phyloP scores from a whole-genome alignment of 1,139 yeast species.

The Magnusiomyces sp. region DNA sequence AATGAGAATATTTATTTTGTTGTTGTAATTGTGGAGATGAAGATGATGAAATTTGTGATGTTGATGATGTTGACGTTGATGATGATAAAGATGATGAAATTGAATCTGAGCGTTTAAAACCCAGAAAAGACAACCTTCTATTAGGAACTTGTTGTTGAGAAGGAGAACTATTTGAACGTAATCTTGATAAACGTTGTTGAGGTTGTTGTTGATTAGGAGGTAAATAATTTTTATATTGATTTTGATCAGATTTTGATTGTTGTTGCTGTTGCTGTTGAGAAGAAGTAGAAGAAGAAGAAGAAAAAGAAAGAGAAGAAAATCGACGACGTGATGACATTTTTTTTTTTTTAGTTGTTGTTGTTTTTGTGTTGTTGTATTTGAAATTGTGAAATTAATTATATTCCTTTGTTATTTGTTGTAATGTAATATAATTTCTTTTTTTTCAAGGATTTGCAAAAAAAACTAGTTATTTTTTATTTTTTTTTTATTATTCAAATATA shows the following conservation, averaged over 20 bases:
- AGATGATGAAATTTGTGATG: not conserved
- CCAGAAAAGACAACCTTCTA: not conserved
- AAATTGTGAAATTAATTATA: too few relatives aligned
- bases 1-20: not conserved
- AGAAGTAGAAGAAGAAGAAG: too few relatives aligned
- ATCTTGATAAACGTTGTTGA: not conserved
- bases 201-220: not conserved
- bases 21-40: not conserved
- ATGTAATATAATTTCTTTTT: too few relatives aligned
- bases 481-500: too few relatives aligned
- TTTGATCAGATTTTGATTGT: not conserved
- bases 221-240: not conserved
- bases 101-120: not conserved
- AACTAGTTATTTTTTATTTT: too few relatives aligned
- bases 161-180: not conserved
- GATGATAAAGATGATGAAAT: not conserved
- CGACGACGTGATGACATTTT: too few relatives aligned
- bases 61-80: not conserved
- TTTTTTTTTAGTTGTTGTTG: too few relatives aligned
- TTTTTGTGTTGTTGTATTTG: too few relatives aligned
- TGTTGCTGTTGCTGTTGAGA: not conserved
- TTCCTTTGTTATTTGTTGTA: too few relatives aligned
- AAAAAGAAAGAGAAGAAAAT: too few relatives aligned
- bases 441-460: too few relatives aligned
- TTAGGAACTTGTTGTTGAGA: not conserved